These are phyloP conservation scores for Cyberlindnera nakhonratchasimensis DNA, from an alignment of 805 yeast species.

Conservation along the genomic window DNA sequence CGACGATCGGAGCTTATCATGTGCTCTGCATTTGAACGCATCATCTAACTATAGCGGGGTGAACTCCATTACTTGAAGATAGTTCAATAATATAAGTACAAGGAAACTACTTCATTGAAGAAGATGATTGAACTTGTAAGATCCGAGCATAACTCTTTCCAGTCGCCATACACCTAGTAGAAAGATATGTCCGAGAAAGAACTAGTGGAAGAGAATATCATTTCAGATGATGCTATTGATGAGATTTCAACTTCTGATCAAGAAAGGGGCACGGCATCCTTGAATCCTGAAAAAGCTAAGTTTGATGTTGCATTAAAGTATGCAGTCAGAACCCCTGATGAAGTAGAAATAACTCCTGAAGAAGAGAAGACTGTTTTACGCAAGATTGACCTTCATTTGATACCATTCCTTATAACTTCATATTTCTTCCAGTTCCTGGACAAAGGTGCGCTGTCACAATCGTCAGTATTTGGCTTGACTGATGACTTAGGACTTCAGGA, in stretches of 20 bases:
- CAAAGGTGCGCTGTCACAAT: constrained; percentile 46
- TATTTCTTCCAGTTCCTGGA: constrained; percentile 55
- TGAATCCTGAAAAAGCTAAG: constrained; percentile 2
- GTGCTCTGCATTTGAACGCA: not conserved
- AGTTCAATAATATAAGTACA: no score
- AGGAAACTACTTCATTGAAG: no score
- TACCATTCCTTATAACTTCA: constrained; percentile 44
- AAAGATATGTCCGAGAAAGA: constrained; percentile 1
- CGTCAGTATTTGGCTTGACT: constrained; percentile 38
- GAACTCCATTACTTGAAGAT: not conserved
- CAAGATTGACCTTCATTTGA: constrained; percentile 23
- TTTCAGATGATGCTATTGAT: not conserved
- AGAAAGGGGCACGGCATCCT: not conserved
- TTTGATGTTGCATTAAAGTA: constrained; percentile 5
- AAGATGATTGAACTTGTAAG: no score
- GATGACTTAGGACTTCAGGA: not conserved
- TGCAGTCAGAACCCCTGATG: constrained; percentile 1
- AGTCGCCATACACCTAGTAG: not conserved
- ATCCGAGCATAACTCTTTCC: not conserved
- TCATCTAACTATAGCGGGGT: not conserved
- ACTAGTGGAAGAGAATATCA: not conserved
- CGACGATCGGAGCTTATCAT: not conserved
- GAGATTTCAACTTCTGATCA: constrained; percentile 1
- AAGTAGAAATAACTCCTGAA: constrained; percentile 4
- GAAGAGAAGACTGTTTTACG: constrained; percentile 12